Evolutionary conservation across 2,329 filamentous ascomycete genomes (phyloP), one percentile per base, ranked within the genome.

Genomic region (Salinomyces thailandicus): DNA sequence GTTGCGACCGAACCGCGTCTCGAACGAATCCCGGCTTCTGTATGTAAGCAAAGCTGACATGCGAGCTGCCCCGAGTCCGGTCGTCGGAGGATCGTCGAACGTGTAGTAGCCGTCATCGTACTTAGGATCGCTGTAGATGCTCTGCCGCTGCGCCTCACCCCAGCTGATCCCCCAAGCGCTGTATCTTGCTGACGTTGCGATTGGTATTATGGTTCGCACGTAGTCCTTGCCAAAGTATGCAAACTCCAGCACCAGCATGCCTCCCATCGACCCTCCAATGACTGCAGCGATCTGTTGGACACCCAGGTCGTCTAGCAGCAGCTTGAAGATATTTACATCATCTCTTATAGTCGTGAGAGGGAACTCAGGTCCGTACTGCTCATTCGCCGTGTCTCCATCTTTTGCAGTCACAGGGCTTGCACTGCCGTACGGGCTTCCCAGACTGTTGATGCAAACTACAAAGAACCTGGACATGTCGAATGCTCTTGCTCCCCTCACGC

Each of bases 11-110:
- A 98, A 98, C 4, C 91, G 79, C 13, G 86, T 77, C 65, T 98
- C 91, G 50, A 98, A 98, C 0, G 91, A 96, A 63, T 98, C 89
- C 35, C 91, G 83, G 58, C 86, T 95, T 49, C 91, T 79, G 63
- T 98, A 98, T 5, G 91, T 98, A 51, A 98, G 69, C 24, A 98
- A 74, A 2, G 91, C 91, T 39, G 87, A 85, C 91, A 98, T 98
- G 53, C 91, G 85, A 17, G 91, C 91, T 5, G 91, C 91, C 9
- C 87, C 86, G 2, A 98, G 73, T 1, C 91, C 91, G 1, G 86
- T 81, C 0, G 78, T 69, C 0, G 91, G 91, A 20, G 87, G 87
- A 50, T 96, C 85, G 19, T 82, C 73, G 52, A 91, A 93, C 1
- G 77, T 54, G 58, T 96, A 98, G 63, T 95, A 96, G 30, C 91